Conservation (phyloP, 306 rosid species). For the Medicago truncatula region DNA sequence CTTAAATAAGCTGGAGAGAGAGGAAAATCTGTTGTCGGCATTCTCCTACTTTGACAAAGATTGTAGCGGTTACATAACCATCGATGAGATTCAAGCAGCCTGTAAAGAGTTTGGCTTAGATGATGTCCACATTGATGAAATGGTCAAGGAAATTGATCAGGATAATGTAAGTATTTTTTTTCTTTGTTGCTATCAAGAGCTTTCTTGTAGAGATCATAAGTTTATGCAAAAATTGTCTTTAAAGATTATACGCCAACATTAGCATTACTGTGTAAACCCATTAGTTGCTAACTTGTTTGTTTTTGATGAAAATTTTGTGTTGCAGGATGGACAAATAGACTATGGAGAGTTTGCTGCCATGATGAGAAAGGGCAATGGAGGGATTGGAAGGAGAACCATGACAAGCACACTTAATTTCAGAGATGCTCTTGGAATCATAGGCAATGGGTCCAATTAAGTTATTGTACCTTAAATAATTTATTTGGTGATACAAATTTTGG, state of each 20-base stretch:
- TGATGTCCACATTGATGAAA: constrained; percentile 61
- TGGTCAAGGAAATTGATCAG: constrained; percentile 64
- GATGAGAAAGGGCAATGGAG: constrained; percentile 73
- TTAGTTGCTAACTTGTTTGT: constrained; percentile 31
- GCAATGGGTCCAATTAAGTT: constrained; percentile 40
- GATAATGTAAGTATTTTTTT: constrained; percentile 51
- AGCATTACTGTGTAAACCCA: not conserved
- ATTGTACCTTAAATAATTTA: constrained; percentile 37
- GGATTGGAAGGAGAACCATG: constrained; percentile 62
- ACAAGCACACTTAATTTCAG: constrained; percentile 56
- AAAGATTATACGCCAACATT: constrained; percentile 12
- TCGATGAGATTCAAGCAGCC: constrained; percentile 66
- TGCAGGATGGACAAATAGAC: constrained; percentile 71
- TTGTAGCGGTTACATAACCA: constrained; percentile 64
- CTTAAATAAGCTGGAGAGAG: constrained; percentile 69
- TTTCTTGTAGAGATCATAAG: constrained; percentile 1
- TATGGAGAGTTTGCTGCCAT: constrained; percentile 64
- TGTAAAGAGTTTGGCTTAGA: constrained; percentile 64
- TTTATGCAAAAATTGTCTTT: constrained; percentile 1
- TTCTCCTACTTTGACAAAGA: constrained; percentile 70
- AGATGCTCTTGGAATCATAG: constrained; percentile 51
- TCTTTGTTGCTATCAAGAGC: not conserved
- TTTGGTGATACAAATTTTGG: constrained; percentile 34
- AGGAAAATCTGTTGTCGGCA: constrained; percentile 59
- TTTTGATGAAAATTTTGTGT: constrained; percentile 36